A percentile compares a stretch with the other conserved stretches of the same genome.
These are phyloP conservation scores for Hymenotorrendiella dingleyae DNA, from an alignment of 2,329 filamentous ascomycete genomes.

Conservation along the genomic window DNA sequence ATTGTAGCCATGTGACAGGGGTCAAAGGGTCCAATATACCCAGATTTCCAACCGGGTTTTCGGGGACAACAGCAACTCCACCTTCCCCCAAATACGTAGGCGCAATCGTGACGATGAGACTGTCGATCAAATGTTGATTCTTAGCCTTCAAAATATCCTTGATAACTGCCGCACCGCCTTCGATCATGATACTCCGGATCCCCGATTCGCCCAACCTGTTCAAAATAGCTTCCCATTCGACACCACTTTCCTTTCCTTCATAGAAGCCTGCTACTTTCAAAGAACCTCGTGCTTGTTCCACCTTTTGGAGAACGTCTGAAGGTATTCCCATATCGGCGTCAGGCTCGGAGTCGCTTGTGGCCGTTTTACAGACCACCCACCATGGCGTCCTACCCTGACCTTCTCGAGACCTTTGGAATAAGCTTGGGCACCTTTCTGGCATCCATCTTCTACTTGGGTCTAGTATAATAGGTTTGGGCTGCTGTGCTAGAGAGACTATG, in stretches of 20 bases:
- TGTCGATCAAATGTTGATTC: conserved; percentile 57
- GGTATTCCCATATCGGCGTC: conserved; percentile 1
- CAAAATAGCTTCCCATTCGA: conserved; percentile 9
- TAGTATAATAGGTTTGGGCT: conserved; percentile 75
- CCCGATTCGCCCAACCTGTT: conserved; percentile 1
- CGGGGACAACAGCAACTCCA: conserved; percentile 71
- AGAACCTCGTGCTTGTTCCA: neutral
- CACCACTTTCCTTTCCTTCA: neutral
- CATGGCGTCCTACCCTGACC: conserved; percentile 70
- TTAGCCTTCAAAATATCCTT: conserved; percentile 64
- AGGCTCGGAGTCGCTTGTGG: neutral
- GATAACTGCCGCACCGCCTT: conserved; percentile 77
- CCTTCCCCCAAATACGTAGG: conserved; percentile 79
- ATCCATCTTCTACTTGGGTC: conserved; percentile 72
- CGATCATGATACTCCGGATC: conserved; percentile 77
- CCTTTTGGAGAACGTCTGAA: conserved; percentile 8
- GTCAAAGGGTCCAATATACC: too few relatives aligned
- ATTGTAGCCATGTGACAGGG: too few relatives aligned
- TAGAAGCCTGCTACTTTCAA: too few relatives aligned
- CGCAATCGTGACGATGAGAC: conserved; percentile 80
- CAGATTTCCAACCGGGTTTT: too few relatives aligned
- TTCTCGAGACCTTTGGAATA: conserved; percentile 57
- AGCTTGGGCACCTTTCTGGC: conserved; percentile 52
- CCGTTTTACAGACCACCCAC: conserved; percentile 52
- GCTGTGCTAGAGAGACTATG: conserved; percentile 45